Percentiles rank a stretch among this genome's conserved stretches.
phyloP scores from a whole-genome alignment of 192 early-diverging fungal species.

The Allomyces javanicus region DNA sequence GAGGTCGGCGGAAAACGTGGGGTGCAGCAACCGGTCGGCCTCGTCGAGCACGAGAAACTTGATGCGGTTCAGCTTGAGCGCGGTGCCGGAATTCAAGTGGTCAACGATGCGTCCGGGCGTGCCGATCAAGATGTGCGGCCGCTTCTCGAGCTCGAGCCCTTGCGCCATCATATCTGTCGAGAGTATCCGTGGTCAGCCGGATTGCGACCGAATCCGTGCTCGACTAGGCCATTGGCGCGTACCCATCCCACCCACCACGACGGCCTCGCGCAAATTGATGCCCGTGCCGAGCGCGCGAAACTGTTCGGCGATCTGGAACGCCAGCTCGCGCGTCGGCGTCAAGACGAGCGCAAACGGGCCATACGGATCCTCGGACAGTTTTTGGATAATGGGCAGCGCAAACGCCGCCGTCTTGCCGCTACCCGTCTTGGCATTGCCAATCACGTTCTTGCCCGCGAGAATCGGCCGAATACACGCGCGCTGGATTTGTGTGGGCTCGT shows the following conservation, averaged over 20 bases:
- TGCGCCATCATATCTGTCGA: conserved; percentile 76
- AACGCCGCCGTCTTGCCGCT: conserved; percentile 96
- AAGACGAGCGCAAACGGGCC: conserved; percentile 91
- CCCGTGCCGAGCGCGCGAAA: conserved; percentile 78
- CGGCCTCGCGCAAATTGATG: conserved; percentile 60
- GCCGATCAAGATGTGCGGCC: conserved; percentile 83
- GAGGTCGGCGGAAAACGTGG: conserved; percentile 68
- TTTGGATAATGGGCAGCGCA: conserved; percentile 90
- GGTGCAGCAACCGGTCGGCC: conserved; percentile 74
- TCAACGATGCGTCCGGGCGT: conserved; percentile 90
- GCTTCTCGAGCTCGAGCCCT: conserved; percentile 57
- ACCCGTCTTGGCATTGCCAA: conserved; percentile 91
- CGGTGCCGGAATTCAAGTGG: conserved; percentile 60
- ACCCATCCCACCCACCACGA: conserved; percentile 82
- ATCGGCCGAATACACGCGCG: conserved; percentile 62
- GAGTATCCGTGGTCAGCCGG: neutral
- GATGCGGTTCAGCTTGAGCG: conserved; percentile 48
- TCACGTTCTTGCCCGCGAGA: conserved; percentile 55
- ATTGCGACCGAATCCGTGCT: neutral
- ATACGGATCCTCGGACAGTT: conserved; percentile 84
- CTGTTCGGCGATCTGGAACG: conserved; percentile 96
- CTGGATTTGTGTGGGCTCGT: conserved; percentile 81
- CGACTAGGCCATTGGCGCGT: neutral
- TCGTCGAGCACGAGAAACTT: conserved; percentile 88
- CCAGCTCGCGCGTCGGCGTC: conserved; percentile 89